Evolutionary conservation across 2,329 filamentous ascomycete genomes (phyloP).

Genomic region (Penicillium psychrosexuale): DNA sequence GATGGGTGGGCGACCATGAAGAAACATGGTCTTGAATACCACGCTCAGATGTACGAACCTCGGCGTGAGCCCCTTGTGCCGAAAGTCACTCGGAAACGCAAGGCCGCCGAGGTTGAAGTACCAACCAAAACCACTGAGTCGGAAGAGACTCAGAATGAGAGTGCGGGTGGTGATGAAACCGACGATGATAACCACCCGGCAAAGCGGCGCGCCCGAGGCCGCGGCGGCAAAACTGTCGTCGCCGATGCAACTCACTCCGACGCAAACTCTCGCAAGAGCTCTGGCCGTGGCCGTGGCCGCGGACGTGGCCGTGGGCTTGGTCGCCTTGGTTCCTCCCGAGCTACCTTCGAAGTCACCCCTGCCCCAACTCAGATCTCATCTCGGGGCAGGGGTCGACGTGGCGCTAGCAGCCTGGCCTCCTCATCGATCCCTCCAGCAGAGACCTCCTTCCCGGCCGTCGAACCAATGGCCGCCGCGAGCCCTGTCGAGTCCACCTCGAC

Average conservation of each 20-base stretch:
- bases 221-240: constrained; percentile 25
- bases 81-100: constrained; percentile 38
- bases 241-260: constrained; percentile 24
- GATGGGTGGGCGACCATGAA: constrained; percentile 42
- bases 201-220: constrained; percentile 35
- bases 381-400: constrained; percentile 24
- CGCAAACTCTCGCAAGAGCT: constrained; percentile 14
- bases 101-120: constrained; percentile 36
- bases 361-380: constrained; percentile 17
- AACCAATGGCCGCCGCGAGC: constrained; percentile 12
- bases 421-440: constrained; percentile 10
- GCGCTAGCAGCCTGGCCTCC: constrained; percentile 15
- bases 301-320: constrained; percentile 30
- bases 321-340: constrained; percentile 21
- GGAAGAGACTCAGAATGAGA: constrained; percentile 28
- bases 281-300: constrained; percentile 29
- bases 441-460: constrained; percentile 13
- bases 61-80: constrained; percentile 27
- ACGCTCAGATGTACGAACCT: constrained; percentile 36
- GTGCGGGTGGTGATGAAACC: constrained; percentile 27
- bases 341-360: constrained; percentile 21
- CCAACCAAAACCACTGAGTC: constrained; percentile 25
- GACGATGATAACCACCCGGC: constrained; percentile 28
- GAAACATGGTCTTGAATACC: constrained; percentile 37
- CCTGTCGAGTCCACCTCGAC: constrained; percentile 11